phyloP scores from a whole-genome alignment of 1,139 yeast species.

The Diutina pseudorugosa region DNA sequence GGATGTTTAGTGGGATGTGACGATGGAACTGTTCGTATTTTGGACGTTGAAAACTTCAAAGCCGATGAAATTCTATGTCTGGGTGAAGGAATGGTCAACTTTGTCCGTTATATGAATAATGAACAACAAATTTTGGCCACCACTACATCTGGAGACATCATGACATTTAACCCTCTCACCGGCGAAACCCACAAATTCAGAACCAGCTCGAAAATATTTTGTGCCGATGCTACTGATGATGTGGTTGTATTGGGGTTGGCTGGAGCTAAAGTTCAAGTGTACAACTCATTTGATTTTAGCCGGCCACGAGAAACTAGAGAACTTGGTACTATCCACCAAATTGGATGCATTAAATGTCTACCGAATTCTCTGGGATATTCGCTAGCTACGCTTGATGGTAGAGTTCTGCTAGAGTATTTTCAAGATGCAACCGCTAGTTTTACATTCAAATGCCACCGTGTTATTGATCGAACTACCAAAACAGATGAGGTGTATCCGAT shows the following conservation, averaged over 20 bases:
- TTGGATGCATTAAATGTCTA: conserved; percentile 45
- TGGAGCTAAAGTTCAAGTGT: conserved; percentile 41
- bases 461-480: conserved; percentile 24
- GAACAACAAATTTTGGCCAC: not conserved
- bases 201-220: conserved; percentile 39
- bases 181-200: not conserved
- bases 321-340: conserved; percentile 64
- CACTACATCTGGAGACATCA: not conserved
- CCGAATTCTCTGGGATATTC: conserved; percentile 60
- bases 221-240: conserved; percentile 45
- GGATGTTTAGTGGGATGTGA: conserved; percentile 7
- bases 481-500: conserved; percentile 68
- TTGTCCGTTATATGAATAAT: not conserved
- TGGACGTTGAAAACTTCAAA: conserved; percentile 30
- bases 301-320: conserved; percentile 44
- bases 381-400: conserved; percentile 74
- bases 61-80: not conserved
- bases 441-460: conserved; percentile 79
- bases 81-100: not conserved
- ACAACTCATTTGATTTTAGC: conserved; percentile 32
- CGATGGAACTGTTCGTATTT: conserved; percentile 27
- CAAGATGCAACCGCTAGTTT: conserved; percentile 37
- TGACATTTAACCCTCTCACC: not conserved
- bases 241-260: conserved; percentile 47
- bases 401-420: conserved; percentile 71